phyloP scores from a whole-genome alignment of 208 protist genomes.

The Porcisia deanei region DNA sequence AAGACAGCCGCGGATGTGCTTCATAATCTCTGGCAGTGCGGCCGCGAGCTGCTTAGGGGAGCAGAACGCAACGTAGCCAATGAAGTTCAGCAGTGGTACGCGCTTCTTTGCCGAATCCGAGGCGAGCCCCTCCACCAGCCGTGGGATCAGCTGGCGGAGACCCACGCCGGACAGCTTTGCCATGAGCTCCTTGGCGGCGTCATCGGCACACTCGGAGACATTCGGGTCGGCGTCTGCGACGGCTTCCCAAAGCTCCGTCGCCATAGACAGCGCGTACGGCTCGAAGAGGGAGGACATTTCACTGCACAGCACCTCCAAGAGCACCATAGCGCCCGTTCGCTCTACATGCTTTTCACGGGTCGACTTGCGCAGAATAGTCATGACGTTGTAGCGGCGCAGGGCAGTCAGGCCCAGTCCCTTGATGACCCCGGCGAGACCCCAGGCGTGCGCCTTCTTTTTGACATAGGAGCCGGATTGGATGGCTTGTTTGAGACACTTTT shows the following conservation, averaged over 20 bases:
- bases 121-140: slow-evolving; percentile 69
- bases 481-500: slow-evolving; percentile 90
- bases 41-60: slow-evolving; percentile 90
- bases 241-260: slow-evolving; percentile 67
- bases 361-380: slow-evolving; percentile 61
- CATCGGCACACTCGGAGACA: slow-evolving; percentile 88
- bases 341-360: slow-evolving; percentile 76
- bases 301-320: slow-evolving; percentile 86
- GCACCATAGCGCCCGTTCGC: slow-evolving; percentile 82
- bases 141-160: slow-evolving; percentile 87
- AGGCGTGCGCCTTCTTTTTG: slow-evolving; percentile 93
- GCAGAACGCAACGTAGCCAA: slow-evolving; percentile 92
- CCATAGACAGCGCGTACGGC: slow-evolving; percentile 85
- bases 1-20: slow-evolving; percentile 82
- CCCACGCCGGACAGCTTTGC: slow-evolving; percentile 79
- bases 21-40: slow-evolving; percentile 90
- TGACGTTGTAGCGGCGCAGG: slow-evolving; percentile 74
- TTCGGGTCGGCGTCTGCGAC: slow-evolving; percentile 86
- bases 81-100: slow-evolving; percentile 87
- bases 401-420: slow-evolving; percentile 78
- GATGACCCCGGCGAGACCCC: slow-evolving; percentile 84
- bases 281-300: slow-evolving; percentile 79
- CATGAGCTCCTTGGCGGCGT: slow-evolving; percentile 85
- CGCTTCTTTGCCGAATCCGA: slow-evolving; percentile 82
- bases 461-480: slow-evolving; percentile 88